Conservation (phyloP, 768 basidiomycete species). For the Filobasidium floriforme region DNA sequence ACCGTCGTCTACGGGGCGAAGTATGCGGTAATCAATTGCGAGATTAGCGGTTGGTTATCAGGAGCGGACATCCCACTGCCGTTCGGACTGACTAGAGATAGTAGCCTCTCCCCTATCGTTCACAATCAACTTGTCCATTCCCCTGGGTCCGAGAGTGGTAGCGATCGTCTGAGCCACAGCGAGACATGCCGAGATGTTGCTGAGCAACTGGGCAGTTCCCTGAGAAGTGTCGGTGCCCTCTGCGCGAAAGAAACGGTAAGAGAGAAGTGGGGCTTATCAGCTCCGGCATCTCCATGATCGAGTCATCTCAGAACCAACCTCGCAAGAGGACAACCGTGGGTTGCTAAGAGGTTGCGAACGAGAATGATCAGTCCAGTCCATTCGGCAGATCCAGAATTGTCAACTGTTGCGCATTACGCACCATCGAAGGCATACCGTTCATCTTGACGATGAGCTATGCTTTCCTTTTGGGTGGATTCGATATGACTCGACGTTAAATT, state of each 20-base stretch:
- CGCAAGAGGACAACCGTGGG: conserved; percentile 91
- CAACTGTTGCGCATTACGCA: background rate
- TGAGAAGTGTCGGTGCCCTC: conserved; percentile 96
- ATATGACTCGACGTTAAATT: background rate
- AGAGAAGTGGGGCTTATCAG: background rate
- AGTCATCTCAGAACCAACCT: background rate
- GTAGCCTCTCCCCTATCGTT: conserved; percentile 89
- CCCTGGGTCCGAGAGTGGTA: conserved; percentile 91
- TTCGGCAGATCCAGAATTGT: too few relatives aligned
- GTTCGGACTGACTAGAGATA: conserved; percentile 61
- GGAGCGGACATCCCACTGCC: background rate
- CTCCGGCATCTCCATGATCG: conserved; percentile 25
- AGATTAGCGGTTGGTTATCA: background rate
- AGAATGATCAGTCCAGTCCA: background rate
- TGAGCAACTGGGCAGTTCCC: conserved; percentile 81
- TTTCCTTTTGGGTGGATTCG: background rate
- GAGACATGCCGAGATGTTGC: conserved; percentile 93
- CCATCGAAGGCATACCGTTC: conserved; percentile 3
- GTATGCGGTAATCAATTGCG: background rate
- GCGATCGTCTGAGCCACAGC: conserved; percentile 86
- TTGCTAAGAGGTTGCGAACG: conserved; percentile 55
- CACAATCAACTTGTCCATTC: conserved; percentile 98
- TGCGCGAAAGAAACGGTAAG: conserved; percentile 3
- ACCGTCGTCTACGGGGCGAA: conserved; percentile 60
- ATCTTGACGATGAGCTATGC: conserved; percentile 2